Conservation (phyloP, 1,284 basidiomycete species). For the Cryptococcus floricola region DNA sequence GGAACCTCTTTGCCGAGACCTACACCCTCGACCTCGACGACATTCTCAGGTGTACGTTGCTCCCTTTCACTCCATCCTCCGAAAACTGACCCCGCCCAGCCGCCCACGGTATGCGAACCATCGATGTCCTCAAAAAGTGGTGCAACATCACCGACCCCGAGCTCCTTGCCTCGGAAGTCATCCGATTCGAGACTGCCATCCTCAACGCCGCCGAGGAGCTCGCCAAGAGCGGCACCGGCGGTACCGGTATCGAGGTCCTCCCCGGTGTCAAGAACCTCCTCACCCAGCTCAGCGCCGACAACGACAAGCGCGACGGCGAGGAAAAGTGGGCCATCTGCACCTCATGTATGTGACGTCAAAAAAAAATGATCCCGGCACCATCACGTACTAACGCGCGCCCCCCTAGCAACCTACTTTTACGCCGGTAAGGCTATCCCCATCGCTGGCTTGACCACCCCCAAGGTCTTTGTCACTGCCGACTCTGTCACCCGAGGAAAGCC, state of each 20-base stretch:
- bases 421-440: slow-evolving; percentile 49
- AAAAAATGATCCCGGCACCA: background rate
- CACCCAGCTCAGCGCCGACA: slow-evolving; percentile 35
- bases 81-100: slow-evolving; percentile 13
- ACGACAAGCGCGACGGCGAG: slow-evolving; percentile 36
- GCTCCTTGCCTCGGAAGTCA: slow-evolving; percentile 40
- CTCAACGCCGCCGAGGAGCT: slow-evolving; percentile 45
- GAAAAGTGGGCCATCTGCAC: slow-evolving; percentile 51
- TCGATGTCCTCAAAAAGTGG: slow-evolving; percentile 48
- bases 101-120: slow-evolving; percentile 48
- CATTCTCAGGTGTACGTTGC: slow-evolving; percentile 36
- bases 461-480: slow-evolving; percentile 52
- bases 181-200: slow-evolving; percentile 49
- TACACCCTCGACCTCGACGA: slow-evolving; percentile 47
- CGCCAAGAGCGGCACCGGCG: slow-evolving; percentile 29
- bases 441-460: slow-evolving; percentile 47
- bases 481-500: slow-evolving; percentile 52
- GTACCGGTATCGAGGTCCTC: slow-evolving; percentile 44
- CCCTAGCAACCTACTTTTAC: slow-evolving; percentile 46
- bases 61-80: background rate
- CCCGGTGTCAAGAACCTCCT: slow-evolving; percentile 46
- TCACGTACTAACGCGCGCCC: slow-evolving; percentile 1
- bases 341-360: slow-evolving; percentile 23
- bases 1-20: slow-evolving; percentile 43
- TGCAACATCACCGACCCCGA: slow-evolving; percentile 44